Percentiles rank a stretch among this genome's conserved stretches.
Evolutionary conservation across 768 basidiomycete genomes (phyloP).

Genomic region (Collybia sordida): DNA sequence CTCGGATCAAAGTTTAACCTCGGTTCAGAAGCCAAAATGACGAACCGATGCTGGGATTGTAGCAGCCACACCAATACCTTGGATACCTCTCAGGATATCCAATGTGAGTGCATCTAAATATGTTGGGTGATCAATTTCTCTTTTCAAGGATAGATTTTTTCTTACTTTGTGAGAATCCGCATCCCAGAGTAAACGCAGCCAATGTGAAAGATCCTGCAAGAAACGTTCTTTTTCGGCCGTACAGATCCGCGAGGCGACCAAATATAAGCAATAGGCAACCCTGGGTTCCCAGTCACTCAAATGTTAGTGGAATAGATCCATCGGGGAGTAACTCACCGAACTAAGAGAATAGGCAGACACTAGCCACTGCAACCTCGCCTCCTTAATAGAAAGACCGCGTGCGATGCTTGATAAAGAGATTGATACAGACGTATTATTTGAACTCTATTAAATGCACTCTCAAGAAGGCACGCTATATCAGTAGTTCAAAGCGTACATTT

Average conservation of each 20-base stretch:
- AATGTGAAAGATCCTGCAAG: slow-evolving; percentile 56
- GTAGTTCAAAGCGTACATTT: slow-evolving; percentile 13
- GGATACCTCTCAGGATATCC: slow-evolving; percentile 71
- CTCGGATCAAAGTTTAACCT: not conserved
- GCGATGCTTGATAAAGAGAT: slow-evolving; percentile 57
- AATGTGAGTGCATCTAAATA: slow-evolving; percentile 56
- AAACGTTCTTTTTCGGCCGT: slow-evolving; percentile 73
- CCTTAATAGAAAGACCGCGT: slow-evolving; percentile 43
- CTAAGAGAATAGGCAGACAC: slow-evolving; percentile 66
- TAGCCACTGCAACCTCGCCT: slow-evolving; percentile 65
- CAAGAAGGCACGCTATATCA: not conserved
- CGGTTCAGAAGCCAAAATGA: slow-evolving; percentile 16
- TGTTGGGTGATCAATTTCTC: not conserved
- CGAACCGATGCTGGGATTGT: slow-evolving; percentile 69
- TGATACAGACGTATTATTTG: slow-evolving; percentile 45
- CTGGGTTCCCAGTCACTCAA: slow-evolving; percentile 28
- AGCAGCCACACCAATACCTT: slow-evolving; percentile 81
- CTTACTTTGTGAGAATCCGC: slow-evolving; percentile 60
- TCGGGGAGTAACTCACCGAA: slow-evolving; percentile 37
- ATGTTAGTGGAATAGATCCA: slow-evolving; percentile 1
- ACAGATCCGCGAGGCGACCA: slow-evolving; percentile 79
- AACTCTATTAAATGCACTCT: slow-evolving; percentile 24
- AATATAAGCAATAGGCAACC: slow-evolving; percentile 77
- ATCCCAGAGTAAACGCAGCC: slow-evolving; percentile 57
- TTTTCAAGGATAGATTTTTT: not conserved